Base-by-base conservation (phyloP, 2,329 filamentous ascomycete species). In the Trichoderma semiorbis region DNA sequence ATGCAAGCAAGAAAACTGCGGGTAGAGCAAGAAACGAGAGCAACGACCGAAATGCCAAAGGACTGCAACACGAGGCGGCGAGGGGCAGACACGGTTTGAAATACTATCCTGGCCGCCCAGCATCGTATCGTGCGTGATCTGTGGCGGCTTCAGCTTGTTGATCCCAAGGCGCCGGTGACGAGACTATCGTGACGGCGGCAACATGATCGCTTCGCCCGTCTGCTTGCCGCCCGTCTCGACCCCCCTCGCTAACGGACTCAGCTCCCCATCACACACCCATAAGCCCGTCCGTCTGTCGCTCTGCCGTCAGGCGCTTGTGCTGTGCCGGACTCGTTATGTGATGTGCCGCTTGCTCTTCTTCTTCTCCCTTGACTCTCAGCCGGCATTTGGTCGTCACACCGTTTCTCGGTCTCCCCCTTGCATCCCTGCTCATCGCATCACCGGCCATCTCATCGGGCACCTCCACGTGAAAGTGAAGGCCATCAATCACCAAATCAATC, bases 141-240 rank as follows among this genome's bases (percentile, higher is more conserved):
- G 32, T 53, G 66, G 39, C 57, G 6, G 39, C 43, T 61, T 53
- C 36, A 69, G 57, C 66, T 50, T 61, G 28, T 50, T 62, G 18
- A 50, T 50, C 55, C 57, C 66, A 69, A 69, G 39, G 66, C 66
- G 66, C 66, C 57, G 57, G 66, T 69, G 57, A 69, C 66, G n/a
- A 69, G 65, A 69, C 21, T 21, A 62, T 69, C 66, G 66, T 69
- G 57, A 69, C 58, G 66, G 66, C 66, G 66, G 66, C 66, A 69
- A 69, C 21, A 69, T 61, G 39, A n/a, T 62, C 39, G 55, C 28
- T 26, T 62, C 39, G 55, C 28, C 61, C 53, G 39, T 50, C 26
- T 69, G 55, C 55, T 50, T 69, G 66, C 66, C 66, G 66, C 66
- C 66, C 66, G 43, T 50, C 28, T 26, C 39, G 14, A 21, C 43